Evolutionary conservation across 2,329 filamentous ascomycete genomes (phyloP), one percentile per base, ranked within the genome.

Genomic region (Huntiella savannae): DNA sequence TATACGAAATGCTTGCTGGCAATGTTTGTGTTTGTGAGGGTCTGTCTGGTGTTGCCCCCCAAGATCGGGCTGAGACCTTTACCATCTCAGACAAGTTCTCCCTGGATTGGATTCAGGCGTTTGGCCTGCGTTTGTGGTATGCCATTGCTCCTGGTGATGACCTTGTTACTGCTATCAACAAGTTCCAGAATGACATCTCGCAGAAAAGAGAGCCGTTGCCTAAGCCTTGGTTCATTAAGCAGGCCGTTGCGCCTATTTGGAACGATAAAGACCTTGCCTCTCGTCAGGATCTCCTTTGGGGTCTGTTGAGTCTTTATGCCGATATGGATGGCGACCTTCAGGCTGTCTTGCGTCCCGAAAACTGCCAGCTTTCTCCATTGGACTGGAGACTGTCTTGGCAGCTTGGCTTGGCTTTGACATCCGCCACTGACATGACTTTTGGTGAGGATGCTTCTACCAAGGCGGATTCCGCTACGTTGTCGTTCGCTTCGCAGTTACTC

Each of bases 61-160:
- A 96, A 60, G 84, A 96, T 61, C 78, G 82, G 39, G 72, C 80
- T 35, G 72, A 78, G 11, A 79, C 79, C 0, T 94, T 98, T 57
- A 71, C 77, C 46, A 82, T 98, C 52, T 82, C 85, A 1, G 73
- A 82, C 55, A 78, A 79, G 40, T 98, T 95, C 58, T 76, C 76
- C 4, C 68, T 98, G 33, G 82, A 92, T 58, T 98, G 91, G 91
- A 79, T 84, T 59, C 87, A 93, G 57, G 79, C 87, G 0, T 94
- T 98, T 60, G 88, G 84, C 8, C 69, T 98, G 43, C 77, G 87
- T 38, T 68, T 98, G 1, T 96, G 86, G 82, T 98, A 94, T 59
- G 79, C 78, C 39, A 82, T 77, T 36, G 69, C 73, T 2, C 66
- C 73, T 33, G 69, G 77, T 35, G 80, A 86, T 39, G 71, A 76